Evolutionary conservation across 495 filamentous ascomycete genomes (phyloP).

Genomic region (Hyaloscypha hepaticicola): DNA sequence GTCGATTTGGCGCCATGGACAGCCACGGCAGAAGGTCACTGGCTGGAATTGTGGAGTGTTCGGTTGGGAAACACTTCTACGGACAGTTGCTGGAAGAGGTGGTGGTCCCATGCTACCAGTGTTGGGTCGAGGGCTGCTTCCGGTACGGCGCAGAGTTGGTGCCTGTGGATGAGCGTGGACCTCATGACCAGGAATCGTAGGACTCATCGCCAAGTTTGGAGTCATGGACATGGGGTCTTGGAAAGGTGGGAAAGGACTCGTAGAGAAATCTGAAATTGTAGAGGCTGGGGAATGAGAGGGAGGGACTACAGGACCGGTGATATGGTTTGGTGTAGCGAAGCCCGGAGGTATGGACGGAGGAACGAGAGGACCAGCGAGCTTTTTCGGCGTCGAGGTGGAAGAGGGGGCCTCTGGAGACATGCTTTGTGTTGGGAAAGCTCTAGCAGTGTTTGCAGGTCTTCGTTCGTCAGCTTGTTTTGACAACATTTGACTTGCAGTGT

Average conservation of each 20-base stretch:
- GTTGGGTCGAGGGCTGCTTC: not conserved
- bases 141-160: not conserved
- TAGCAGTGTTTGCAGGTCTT: not conserved
- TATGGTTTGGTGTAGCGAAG: no score
- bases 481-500: not conserved
- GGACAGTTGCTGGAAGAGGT: not conserved
- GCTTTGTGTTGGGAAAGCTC: not conserved
- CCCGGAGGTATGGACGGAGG: not conserved
- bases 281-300: no score
- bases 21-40: conserved; percentile 1
- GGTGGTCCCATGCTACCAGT: not conserved
- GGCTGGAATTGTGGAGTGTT: not conserved
- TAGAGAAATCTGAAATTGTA: no score
- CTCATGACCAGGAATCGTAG: no score
- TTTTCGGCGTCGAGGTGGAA: not conserved
- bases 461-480: not conserved
- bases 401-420: not conserved
- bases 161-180: not conserved
- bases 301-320: no score
- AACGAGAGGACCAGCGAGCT: not conserved
- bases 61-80: not conserved
- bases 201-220: no score
- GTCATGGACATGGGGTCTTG: no score
- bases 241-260: no score
- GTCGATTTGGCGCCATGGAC: conserved; percentile 10